These are phyloP conservation scores for Chalciporus sp. DNA, from an alignment of 1,284 basidiomycete species.

Conservation along the genomic window DNA sequence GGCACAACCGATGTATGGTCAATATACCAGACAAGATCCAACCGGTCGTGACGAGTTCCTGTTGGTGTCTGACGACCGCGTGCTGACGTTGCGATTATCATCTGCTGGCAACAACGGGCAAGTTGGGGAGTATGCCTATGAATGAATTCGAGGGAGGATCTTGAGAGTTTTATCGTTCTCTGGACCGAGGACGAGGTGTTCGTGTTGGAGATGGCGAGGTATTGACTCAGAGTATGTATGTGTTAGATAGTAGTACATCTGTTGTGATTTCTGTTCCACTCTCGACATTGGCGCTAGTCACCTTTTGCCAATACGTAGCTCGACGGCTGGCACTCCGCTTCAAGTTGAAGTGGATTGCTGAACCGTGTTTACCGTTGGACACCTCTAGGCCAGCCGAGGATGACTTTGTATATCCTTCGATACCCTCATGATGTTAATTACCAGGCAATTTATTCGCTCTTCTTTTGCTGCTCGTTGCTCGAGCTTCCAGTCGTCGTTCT, in stretches of 20 bases:
- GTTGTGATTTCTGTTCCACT: constrained; percentile 31
- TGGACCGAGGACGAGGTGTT: constrained; percentile 14
- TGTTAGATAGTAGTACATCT: constrained; percentile 30
- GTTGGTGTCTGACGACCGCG: constrained; percentile 79
- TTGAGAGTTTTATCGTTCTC: constrained; percentile 17
- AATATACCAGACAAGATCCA: constrained; percentile 44
- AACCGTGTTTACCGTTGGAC: too few relatives aligned
- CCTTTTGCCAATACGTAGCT: not conserved
- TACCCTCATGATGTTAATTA: too few relatives aligned
- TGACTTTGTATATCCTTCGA: too few relatives aligned
- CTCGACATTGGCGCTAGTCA: not conserved
- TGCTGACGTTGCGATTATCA: constrained; percentile 59
- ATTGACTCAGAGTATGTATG: constrained; percentile 22
- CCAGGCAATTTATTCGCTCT: too few relatives aligned
- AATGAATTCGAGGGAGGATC: constrained; percentile 6
- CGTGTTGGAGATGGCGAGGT: constrained; percentile 2
- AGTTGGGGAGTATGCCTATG: not conserved
- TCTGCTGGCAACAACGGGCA: constrained; percentile 19
- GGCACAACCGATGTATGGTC: constrained; percentile 39
- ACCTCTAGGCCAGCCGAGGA: too few relatives aligned
- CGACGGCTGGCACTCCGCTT: not conserved
- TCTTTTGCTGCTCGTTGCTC: too few relatives aligned
- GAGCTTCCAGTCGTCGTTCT: too few relatives aligned
- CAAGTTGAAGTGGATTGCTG: not conserved
- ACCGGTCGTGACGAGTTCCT: constrained; percentile 75